Conservation (phyloP, 1,284 basidiomycete genomes). For the Apiotrichum siamense region DNA sequence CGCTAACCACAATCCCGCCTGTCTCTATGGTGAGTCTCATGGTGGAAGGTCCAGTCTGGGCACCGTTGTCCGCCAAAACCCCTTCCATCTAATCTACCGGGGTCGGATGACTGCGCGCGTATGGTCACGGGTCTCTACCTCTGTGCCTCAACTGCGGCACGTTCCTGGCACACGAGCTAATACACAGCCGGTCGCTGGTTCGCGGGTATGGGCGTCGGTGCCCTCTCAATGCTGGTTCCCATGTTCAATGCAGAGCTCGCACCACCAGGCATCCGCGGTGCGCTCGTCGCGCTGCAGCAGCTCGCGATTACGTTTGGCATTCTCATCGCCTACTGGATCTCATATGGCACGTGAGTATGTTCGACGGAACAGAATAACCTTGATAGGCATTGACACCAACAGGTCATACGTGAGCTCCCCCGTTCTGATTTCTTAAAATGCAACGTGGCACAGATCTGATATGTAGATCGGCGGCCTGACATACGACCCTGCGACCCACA, state of each 20-base stretch:
- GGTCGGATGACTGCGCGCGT: no score
- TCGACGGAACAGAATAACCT: no score
- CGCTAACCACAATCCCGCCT: constrained; percentile 17
- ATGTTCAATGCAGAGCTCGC: constrained; percentile 65
- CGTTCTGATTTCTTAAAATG: no score
- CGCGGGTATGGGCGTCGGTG: constrained; percentile 42
- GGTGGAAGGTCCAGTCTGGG: no score
- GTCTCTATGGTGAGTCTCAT: not conserved
- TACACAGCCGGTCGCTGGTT: constrained; percentile 40
- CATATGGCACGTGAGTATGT: constrained; percentile 12
- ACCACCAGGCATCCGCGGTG: constrained; percentile 68
- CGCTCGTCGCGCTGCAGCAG: constrained; percentile 68
- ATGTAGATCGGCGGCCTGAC: constrained; percentile 4
- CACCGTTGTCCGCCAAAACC: no score
- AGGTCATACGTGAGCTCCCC: no score
- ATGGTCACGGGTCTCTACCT: no score
- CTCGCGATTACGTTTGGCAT: constrained; percentile 66
- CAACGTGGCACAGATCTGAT: no score
- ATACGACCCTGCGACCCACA: constrained; percentile 19
- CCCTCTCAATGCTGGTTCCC: constrained; percentile 42
- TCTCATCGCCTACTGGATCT: constrained; percentile 49
- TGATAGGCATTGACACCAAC: no score
- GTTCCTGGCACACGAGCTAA: constrained; percentile 22
- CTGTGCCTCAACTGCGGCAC: no score
- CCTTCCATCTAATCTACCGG: no score